A percentile compares a stretch with the other conserved stretches of the same genome.
These are phyloP conservation scores for Colletotrichum sp. DNA, from an alignment of 2,329 filamentous ascomycete species.

Conservation along the genomic window DNA sequence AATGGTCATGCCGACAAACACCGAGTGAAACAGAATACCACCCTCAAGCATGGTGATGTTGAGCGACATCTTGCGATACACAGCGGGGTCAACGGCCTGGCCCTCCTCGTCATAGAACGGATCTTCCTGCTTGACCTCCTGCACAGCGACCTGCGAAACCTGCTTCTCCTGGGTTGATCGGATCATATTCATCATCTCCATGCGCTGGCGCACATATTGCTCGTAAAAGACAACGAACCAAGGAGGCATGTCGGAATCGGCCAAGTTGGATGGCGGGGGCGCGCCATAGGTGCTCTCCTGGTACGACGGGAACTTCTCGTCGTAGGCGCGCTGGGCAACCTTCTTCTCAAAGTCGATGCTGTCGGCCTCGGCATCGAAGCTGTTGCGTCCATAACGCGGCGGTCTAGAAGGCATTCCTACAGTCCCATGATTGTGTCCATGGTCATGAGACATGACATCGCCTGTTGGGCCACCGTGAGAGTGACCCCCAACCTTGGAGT, in stretches of 20 bases:
- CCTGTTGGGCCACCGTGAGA: conserved; percentile 63
- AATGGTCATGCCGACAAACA: conserved; percentile 77
- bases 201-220: conserved; percentile 65
- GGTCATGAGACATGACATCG: conserved; percentile 4
- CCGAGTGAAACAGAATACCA: conserved; percentile 79
- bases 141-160: conserved; percentile 33
- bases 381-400: conserved; percentile 31
- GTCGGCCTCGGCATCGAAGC: conserved; percentile 37
- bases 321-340: conserved; percentile 43
- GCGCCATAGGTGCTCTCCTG: conserved; percentile 28
- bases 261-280: conserved; percentile 27
- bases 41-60: conserved; percentile 79
- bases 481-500: conserved; percentile 63
- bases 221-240: conserved; percentile 70
- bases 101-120: conserved; percentile 49
- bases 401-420: conserved; percentile 33
- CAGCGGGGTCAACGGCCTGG: conserved; percentile 45
- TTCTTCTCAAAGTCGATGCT: conserved; percentile 43
- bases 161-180: conserved; percentile 37
- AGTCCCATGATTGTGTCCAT: neutral
- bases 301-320: conserved; percentile 32
- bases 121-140: conserved; percentile 29
- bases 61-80: conserved; percentile 68
- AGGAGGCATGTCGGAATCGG: conserved; percentile 57
- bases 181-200: conserved; percentile 63